These are phyloP conservation scores for Erysimum pusillum DNA, from an alignment of 441 rosid species.

Conservation along the genomic window DNA sequence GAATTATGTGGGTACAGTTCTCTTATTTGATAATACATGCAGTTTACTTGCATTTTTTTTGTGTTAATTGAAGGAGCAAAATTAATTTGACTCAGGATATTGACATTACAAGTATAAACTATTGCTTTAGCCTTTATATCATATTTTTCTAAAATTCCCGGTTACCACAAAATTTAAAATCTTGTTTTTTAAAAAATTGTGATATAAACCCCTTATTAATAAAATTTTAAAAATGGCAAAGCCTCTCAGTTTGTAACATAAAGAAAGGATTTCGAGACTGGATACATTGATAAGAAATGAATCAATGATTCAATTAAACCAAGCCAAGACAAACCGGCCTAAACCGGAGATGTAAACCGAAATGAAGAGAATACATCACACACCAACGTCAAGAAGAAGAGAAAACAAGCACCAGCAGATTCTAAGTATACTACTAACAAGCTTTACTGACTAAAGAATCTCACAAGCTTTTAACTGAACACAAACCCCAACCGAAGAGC, in stretches of 20 bases:
- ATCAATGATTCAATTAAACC: constrained; percentile 6
- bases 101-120: too few relatives aligned
- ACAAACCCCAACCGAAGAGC: constrained; percentile 41
- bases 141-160: neutral
- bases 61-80: neutral
- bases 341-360: constrained; percentile 13
- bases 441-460: constrained; percentile 38
- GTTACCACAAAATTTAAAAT: neutral
- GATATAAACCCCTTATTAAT: neutral
- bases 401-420: constrained; percentile 1
- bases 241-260: neutral
- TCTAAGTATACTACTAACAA: constrained; percentile 40
- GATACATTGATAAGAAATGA: neutral
- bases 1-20: neutral
- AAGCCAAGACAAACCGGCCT: constrained; percentile 17
- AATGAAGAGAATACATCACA: constrained; percentile 4
- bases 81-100: neutral
- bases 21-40: neutral
- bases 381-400: constrained; percentile 21
- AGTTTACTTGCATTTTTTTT: neutral
- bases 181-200: neutral
- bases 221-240: neutral
- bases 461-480: constrained; percentile 32
- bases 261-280: neutral
- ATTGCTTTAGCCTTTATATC: neutral